These are phyloP conservation scores for Trichoderma sp. DNA, from an alignment of 2,329 filamentous ascomycete genomes.

Conservation along the genomic window DNA sequence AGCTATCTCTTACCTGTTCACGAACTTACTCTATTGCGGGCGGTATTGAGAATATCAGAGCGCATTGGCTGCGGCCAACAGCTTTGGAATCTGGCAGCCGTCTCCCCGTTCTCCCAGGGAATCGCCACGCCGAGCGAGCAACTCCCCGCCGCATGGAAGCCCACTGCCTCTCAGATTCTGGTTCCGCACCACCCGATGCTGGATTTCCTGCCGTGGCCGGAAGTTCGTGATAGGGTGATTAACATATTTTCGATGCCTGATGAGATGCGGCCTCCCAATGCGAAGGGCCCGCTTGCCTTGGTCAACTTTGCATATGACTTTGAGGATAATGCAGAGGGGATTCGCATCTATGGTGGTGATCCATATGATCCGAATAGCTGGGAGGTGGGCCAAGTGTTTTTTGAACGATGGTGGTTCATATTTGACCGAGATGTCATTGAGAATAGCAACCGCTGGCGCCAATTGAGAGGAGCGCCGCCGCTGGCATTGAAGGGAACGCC, in stretches of 20 bases:
- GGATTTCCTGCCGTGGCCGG: conserved; percentile 58
- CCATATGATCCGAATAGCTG: conserved; percentile 48
- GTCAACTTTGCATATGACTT: conserved; percentile 55
- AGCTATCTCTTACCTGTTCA: conserved; percentile 48
- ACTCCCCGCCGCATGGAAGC: conserved; percentile 48
- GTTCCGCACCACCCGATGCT: conserved; percentile 56
- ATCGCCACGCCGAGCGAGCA: conserved; percentile 32
- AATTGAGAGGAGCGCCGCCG: conserved; percentile 42
- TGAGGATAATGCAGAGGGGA: conserved; percentile 52
- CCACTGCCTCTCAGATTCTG: conserved; percentile 47
- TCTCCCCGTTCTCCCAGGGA: conserved; percentile 45
- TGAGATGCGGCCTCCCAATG: conserved; percentile 45
- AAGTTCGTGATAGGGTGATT: conserved; percentile 51
- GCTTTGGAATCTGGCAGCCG: conserved; percentile 46
- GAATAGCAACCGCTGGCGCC: conserved; percentile 51
- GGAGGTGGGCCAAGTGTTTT: conserved; percentile 58
- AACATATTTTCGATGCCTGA: conserved; percentile 49
- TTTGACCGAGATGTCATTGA: conserved; percentile 54
- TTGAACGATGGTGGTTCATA: conserved; percentile 58
- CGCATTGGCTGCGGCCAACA: conserved; percentile 42
- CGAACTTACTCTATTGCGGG: conserved; percentile 48
- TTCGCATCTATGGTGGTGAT: conserved; percentile 48
- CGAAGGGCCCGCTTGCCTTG: conserved; percentile 46
- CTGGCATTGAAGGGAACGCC: conserved; percentile 22
- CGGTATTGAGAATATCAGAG: conserved; percentile 44